Conservation (phyloP, 345 rosid species). For the Eucalyptus albens region DNA sequence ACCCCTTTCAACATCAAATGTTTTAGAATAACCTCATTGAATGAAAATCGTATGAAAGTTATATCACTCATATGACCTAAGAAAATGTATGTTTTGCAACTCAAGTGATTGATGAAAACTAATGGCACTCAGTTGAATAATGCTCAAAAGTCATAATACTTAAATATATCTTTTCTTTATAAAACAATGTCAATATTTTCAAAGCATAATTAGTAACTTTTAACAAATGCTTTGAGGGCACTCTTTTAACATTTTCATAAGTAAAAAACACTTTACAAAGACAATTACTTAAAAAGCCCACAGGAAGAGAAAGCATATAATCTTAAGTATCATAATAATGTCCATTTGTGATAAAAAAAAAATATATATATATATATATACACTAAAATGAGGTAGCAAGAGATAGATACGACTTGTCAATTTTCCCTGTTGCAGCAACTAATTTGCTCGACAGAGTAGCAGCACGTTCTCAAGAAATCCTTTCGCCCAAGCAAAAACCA, state of each 20-base stretch:
- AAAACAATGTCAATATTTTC: too few relatives aligned
- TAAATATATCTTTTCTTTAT: too few relatives aligned
- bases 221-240: background rate
- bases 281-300: background rate
- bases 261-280: background rate
- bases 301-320: background rate
- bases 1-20: too few relatives aligned
- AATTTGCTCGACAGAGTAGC: background rate
- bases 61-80: background rate
- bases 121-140: background rate
- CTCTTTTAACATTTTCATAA: background rate
- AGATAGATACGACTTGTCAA: background rate
- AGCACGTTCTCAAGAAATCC: background rate
- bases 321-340: background rate
- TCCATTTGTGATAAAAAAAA: background rate
- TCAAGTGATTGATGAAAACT: background rate
- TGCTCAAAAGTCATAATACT: background rate
- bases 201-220: too few relatives aligned
- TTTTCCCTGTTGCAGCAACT: background rate
- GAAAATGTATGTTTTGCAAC: background rate
- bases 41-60: background rate
- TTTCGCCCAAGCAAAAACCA: background rate
- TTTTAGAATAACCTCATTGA: too few relatives aligned
- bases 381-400: too few relatives aligned
- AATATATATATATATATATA: too few relatives aligned